Evolutionary conservation across 352 stramenopile genomes (phyloP).

Genomic region (Phytophthora pseudosyringae): DNA sequence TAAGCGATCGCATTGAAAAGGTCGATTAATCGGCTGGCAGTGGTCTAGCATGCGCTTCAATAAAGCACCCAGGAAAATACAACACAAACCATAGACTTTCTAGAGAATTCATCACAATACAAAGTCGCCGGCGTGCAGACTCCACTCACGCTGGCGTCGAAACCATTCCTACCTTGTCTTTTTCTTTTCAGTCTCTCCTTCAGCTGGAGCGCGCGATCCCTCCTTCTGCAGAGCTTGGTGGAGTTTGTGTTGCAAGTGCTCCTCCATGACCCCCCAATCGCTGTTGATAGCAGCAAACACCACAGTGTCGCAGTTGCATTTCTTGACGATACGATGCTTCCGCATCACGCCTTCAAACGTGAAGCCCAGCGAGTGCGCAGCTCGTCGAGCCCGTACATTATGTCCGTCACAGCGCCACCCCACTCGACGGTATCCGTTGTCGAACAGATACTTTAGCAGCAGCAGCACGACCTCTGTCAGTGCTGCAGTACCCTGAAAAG

Average conservation of each 20-base stretch:
- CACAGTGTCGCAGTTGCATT: conserved; percentile 86
- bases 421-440: conserved; percentile 79
- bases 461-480: conserved; percentile 72
- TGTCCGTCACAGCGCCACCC: conserved; percentile 90
- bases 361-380: conserved; percentile 84
- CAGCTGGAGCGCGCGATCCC: conserved; percentile 7
- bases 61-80: conserved; percentile 11
- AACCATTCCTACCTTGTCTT: conserved; percentile 39
- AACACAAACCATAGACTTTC: conserved; percentile 35
- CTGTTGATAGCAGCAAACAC: conserved; percentile 89
- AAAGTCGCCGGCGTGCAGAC: neutral
- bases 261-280: conserved; percentile 78
- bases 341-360: conserved; percentile 89
- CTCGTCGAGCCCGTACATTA: conserved; percentile 84
- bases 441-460: conserved; percentile 80
- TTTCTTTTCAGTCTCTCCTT: conserved; percentile 33
- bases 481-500: conserved; percentile 67
- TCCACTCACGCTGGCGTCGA: neutral
- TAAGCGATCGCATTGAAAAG: conserved; percentile 34
- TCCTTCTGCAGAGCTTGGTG: conserved; percentile 30
- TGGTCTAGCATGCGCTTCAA: neutral
- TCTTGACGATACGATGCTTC: conserved; percentile 88
- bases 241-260: conserved; percentile 65
- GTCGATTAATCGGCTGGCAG: conserved; percentile 18
- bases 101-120: conserved; percentile 23